Conservation (phyloP, 805 yeast genomes). For the Saccharomyces mikatae region DNA sequence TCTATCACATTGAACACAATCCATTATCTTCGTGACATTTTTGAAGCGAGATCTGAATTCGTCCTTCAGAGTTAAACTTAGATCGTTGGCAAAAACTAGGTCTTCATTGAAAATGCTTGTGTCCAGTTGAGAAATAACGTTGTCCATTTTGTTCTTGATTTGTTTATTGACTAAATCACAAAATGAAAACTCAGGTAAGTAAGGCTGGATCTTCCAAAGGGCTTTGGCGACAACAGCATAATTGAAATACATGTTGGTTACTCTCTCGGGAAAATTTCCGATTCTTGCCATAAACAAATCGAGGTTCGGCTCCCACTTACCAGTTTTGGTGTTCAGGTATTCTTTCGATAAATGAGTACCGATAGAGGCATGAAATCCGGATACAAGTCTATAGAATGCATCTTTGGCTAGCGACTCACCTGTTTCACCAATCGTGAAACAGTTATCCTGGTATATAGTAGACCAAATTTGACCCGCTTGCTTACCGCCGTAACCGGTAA, state of each 20-base stretch:
- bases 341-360: slow-evolving; percentile 89
- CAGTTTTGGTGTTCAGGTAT: slow-evolving; percentile 60
- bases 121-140: slow-evolving; percentile 32
- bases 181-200: slow-evolving; percentile 44
- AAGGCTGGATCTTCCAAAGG: slow-evolving; percentile 55
- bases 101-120: slow-evolving; percentile 43
- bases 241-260: slow-evolving; percentile 84
- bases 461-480: slow-evolving; percentile 91
- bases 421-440: slow-evolving; percentile 45
- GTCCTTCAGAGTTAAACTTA: slow-evolving; percentile 50
- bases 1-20: slow-evolving; percentile 96
- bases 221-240: slow-evolving; percentile 83
- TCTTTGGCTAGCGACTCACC: slow-evolving; percentile 77
- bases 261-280: slow-evolving; percentile 81
- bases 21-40: slow-evolving; percentile 90
- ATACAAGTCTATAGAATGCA: slow-evolving; percentile 74
- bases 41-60: slow-evolving; percentile 82
- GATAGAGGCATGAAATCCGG: slow-evolving; percentile 93
- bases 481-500: slow-evolving; percentile 91
- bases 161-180: slow-evolving; percentile 38
- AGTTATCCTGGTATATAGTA: slow-evolving; percentile 85
- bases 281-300: slow-evolving; percentile 80
- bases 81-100: slow-evolving; percentile 40
- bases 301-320: slow-evolving; percentile 77
- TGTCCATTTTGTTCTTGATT: slow-evolving; percentile 38